phyloP scores from a whole-genome alignment of 2,329 filamentous ascomycete genomes.

The Rhynchosporium graminicola region DNA sequence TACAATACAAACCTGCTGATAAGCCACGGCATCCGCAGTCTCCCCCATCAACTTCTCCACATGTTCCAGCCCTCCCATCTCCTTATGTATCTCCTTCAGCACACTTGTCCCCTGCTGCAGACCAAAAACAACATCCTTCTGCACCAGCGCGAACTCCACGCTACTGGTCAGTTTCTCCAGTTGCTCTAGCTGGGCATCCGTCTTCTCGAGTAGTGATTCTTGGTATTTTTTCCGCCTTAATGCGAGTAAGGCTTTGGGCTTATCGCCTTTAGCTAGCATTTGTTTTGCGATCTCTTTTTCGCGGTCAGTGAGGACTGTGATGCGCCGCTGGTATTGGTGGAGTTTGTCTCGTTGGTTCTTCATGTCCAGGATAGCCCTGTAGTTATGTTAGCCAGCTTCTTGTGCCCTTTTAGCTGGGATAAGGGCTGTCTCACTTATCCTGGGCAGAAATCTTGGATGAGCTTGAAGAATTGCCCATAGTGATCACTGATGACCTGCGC shows the following conservation, averaged over 20 bases:
- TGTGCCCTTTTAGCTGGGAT: background rate
- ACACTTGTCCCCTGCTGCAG: slow-evolving; percentile 89
- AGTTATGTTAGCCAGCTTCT: slow-evolving; percentile 12
- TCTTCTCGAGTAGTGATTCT: slow-evolving; percentile 83
- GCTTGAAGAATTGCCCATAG: slow-evolving; percentile 66
- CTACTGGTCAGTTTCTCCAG: slow-evolving; percentile 84
- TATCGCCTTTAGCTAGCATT: slow-evolving; percentile 80
- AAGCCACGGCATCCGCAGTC: slow-evolving; percentile 84
- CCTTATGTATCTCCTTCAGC: slow-evolving; percentile 84
- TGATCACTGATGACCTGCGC: slow-evolving; percentile 7
- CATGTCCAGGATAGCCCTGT: slow-evolving; percentile 92
- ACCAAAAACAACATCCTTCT: slow-evolving; percentile 94
- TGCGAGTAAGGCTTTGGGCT: slow-evolving; percentile 78
- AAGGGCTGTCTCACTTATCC: slow-evolving; percentile 68
- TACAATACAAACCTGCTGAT: slow-evolving; percentile 70
- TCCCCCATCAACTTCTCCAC: slow-evolving; percentile 96
- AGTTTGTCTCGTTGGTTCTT: slow-evolving; percentile 97
- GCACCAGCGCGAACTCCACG: slow-evolving; percentile 94
- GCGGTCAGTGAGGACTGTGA: slow-evolving; percentile 79
- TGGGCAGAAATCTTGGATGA: slow-evolving; percentile 71
- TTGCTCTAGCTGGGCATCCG: slow-evolving; percentile 90
- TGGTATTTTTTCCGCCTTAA: slow-evolving; percentile 97
- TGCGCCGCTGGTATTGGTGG: slow-evolving; percentile 91
- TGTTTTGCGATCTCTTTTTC: slow-evolving; percentile 85
- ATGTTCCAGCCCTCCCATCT: slow-evolving; percentile 93